phyloP scores from a whole-genome alignment of 2,329 filamentous ascomycete genomes.

The Fusarium sp. region DNA sequence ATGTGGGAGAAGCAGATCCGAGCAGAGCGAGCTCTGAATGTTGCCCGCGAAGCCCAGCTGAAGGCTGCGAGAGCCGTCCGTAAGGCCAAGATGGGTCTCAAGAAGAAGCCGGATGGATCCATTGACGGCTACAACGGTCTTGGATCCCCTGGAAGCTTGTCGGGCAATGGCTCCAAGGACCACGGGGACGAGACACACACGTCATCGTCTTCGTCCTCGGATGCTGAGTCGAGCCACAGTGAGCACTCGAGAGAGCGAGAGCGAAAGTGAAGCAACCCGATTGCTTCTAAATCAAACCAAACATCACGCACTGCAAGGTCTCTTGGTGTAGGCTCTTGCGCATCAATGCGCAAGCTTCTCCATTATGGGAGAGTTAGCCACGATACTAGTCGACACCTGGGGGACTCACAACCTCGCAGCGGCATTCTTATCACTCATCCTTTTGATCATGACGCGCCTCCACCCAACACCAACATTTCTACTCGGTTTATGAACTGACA shows the following conservation, averaged over 20 bases:
- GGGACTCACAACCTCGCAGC: neutral
- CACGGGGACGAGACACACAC: slow-evolving; percentile 50
- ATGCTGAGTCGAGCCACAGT: slow-evolving; percentile 52
- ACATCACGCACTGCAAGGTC: neutral
- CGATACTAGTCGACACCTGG: neutral
- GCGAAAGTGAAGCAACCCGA: slow-evolving; percentile 23
- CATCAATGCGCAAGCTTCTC: neutral
- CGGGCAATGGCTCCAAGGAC: slow-evolving; percentile 50
- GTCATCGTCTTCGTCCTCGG: slow-evolving; percentile 52
- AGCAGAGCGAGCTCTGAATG: slow-evolving; percentile 72
- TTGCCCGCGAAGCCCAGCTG: slow-evolving; percentile 51
- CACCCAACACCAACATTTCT: slow-evolving; percentile 23
- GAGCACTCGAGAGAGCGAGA: slow-evolving; percentile 43
- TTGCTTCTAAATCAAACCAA: neutral
- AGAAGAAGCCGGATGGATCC: slow-evolving; percentile 55
- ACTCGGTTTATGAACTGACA: slow-evolving; percentile 40
- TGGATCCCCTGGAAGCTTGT: slow-evolving; percentile 58
- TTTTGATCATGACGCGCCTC: slow-evolving; percentile 14
- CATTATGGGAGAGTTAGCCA: neutral
- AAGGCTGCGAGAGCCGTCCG: slow-evolving; percentile 55
- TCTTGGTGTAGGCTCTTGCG: neutral
- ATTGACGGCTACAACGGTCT: slow-evolving; percentile 61
- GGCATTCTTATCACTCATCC: neutral
- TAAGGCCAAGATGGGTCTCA: slow-evolving; percentile 61
- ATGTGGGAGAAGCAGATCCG: slow-evolving; percentile 94